A percentile compares a stretch with the other conserved stretches of the same genome.
Evolutionary conservation across 1,284 basidiomycete species (phyloP).

Genomic region (Trichosporon sp.): DNA sequence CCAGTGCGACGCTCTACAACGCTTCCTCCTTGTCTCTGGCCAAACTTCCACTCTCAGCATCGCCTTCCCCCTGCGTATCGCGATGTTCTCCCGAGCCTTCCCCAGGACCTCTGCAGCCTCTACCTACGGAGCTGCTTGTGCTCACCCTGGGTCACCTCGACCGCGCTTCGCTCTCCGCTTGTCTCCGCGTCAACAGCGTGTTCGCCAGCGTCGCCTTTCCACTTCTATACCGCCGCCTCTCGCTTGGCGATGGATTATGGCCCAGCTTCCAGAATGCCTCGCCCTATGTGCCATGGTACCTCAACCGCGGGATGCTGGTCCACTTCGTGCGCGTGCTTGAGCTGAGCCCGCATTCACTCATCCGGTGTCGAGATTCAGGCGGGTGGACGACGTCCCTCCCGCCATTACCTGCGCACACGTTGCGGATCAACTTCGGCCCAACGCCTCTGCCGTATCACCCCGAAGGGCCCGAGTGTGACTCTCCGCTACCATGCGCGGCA

Average conservation of each 20-base stretch:
- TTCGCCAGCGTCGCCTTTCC: conserved; percentile 13
- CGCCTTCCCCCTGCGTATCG: not conserved
- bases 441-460: conserved; percentile 8
- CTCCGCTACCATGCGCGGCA: not conserved
- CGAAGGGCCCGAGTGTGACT: conserved; percentile 7
- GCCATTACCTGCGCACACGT: not conserved
- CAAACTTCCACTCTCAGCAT: not conserved
- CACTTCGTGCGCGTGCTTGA: conserved; percentile 14
- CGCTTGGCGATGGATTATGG: not conserved
- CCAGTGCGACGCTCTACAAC: conserved; percentile 16
- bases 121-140: not conserved
- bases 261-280: not conserved
- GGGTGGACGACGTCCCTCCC: conserved; percentile 8
- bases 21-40: not conserved
- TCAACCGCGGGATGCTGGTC: conserved; percentile 12
- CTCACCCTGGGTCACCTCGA: not conserved
- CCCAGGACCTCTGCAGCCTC: not conserved
- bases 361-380: not conserved
- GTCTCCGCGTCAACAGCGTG: conserved; percentile 8
- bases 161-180: not conserved
- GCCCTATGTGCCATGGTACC: not conserved
- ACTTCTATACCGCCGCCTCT: not conserved
- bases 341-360: not conserved
- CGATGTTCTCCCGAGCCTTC: not conserved
- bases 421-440: not conserved